Base-by-base conservation (phyloP, 768 basidiomycete species). In the Suillus subaureus region DNA sequence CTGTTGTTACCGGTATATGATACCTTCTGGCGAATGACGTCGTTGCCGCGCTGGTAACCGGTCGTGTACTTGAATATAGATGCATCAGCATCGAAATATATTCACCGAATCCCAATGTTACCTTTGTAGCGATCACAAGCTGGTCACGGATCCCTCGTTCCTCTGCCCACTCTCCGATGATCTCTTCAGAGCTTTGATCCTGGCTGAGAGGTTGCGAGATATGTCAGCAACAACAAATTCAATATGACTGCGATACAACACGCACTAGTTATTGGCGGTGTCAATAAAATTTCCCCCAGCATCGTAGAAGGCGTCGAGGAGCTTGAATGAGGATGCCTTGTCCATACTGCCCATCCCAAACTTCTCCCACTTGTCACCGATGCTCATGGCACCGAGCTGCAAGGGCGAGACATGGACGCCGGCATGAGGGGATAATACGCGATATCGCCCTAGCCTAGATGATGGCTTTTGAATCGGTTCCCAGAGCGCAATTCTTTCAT, bases 211-310 rank as follows among this genome's bases (percentile, higher is more conserved):
- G 28, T 18, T 23, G 40, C 13, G 11, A 47, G 11, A 3, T 28
- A 43, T 35, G 33, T 61, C 28, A 60, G 15, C 31, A 28, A 31
- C n/a, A 1, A n/a, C n/a, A n/a, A 56, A n/a, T 4, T 26, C 35
- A 49, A 56, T 23, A 64, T 63, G 45, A 51, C 4, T 21, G 8
- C 16, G 16, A 33, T 3, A 55, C 8, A 26, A 43, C 66, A 61
- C 79, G 62, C 47, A 80, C 79, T 84, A 84, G 68, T 70, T 73
- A 63, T 82, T 84, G 16, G 83, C 80, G 2, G 84, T 84, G 45
- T 83, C 81, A 70, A 85, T 81, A 64, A 79, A 80, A 73, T 85
- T 83, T 2, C 85, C 85, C 13, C 85, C 85, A 0, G 77, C 77
- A 12, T 81, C 76, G 61, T 76, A 78, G 70, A 69, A 84, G 18